Evolutionary conservation across 2,329 filamentous ascomycete genomes (phyloP).

Genomic region (Capronia epimyces): DNA sequence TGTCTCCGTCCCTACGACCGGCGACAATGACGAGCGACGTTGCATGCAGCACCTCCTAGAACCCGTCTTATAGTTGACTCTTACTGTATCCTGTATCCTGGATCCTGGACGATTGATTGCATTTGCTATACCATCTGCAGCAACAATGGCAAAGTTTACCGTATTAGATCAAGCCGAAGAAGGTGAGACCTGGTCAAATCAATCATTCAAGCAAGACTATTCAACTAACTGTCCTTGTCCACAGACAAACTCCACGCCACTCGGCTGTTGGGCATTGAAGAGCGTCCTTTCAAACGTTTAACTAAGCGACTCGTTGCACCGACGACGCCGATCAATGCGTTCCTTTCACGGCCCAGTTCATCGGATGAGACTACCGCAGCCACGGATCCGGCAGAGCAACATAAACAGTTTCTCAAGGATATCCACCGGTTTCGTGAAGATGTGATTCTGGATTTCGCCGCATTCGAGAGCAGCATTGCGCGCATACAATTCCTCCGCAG

Average conservation of each 20-base stretch:
- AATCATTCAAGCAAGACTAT: not conserved
- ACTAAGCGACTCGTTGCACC: constrained; percentile 71
- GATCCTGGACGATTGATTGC: not conserved
- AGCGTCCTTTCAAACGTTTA: constrained; percentile 84
- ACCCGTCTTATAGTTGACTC: not conserved
- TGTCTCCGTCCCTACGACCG: no score
- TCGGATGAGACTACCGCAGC: constrained; percentile 43
- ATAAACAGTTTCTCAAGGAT: constrained; percentile 34
- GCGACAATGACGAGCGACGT: no score
- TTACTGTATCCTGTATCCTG: not conserved
- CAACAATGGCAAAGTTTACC: constrained; percentile 53
- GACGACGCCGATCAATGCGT: constrained; percentile 53
- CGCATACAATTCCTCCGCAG: constrained; percentile 81
- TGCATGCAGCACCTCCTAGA: no score
- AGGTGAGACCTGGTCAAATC: constrained; percentile 32
- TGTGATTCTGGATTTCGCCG: constrained; percentile 78
- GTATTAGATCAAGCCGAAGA: constrained; percentile 70
- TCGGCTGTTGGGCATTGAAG: constrained; percentile 82
- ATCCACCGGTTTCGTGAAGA: constrained; percentile 73
- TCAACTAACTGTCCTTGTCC: not conserved
- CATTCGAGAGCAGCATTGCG: constrained; percentile 72
- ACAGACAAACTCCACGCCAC: constrained; percentile 76
- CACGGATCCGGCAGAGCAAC: constrained; percentile 36
- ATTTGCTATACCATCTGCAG: not conserved
- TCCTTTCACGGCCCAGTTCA: constrained; percentile 49